Conservation (phyloP, 768 basidiomycete species). For the Piloderma croceum region DNA sequence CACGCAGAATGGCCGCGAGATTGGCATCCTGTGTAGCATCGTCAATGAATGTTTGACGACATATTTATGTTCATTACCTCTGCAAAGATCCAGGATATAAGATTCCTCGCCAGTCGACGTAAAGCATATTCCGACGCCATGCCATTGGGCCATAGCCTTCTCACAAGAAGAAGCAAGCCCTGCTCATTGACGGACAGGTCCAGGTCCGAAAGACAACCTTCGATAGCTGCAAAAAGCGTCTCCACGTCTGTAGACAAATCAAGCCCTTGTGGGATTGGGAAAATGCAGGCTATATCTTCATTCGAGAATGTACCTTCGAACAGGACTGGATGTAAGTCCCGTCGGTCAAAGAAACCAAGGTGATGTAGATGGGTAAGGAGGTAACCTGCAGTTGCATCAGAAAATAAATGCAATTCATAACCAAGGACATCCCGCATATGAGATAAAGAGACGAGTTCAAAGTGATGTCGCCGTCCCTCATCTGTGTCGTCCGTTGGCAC, state of each 20-base stretch:
- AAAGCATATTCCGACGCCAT: constrained; percentile 68
- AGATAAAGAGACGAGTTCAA: constrained; percentile 51
- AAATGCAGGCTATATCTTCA: constrained; percentile 42
- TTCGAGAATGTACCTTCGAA: constrained; percentile 31
- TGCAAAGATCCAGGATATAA: constrained; percentile 66
- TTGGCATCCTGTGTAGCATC: constrained; percentile 49
- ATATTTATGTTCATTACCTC: too few relatives aligned
- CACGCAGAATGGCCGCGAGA: constrained; percentile 59
- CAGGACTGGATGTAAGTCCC: constrained; percentile 32
- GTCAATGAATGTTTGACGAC: too few relatives aligned
- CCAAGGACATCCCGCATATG: constrained; percentile 59
- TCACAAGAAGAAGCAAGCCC: constrained; percentile 62
- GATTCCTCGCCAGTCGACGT: constrained; percentile 49
- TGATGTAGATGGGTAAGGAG: constrained; percentile 57
- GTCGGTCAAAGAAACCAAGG: constrained; percentile 53
- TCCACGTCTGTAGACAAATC: constrained; percentile 73
- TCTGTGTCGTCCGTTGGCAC: constrained; percentile 10
- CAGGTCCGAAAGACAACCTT: constrained; percentile 62
- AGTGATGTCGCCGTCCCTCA: constrained; percentile 36
- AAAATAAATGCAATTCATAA: constrained; percentile 50
- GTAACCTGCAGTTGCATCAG: constrained; percentile 45
- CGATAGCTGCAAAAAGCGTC: constrained; percentile 62
- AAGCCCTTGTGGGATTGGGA: constrained; percentile 65
- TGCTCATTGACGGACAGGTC: constrained; percentile 72
- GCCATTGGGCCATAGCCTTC: constrained; percentile 70